phyloP scores from a whole-genome alignment of 768 basidiomycete genomes.

The Tricholomella constricta region DNA sequence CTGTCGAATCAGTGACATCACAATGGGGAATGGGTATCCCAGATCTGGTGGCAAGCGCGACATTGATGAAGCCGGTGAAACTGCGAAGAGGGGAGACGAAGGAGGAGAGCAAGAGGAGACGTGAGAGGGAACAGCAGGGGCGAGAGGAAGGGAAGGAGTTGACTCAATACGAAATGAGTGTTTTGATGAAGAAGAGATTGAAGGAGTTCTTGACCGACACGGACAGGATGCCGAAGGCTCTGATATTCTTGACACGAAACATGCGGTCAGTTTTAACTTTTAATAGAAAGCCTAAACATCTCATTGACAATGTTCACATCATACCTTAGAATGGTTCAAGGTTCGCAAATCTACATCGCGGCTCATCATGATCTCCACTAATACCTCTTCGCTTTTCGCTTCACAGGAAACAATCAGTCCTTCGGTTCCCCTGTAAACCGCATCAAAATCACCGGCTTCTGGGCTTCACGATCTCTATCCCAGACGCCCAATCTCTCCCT shows the following conservation, averaged over 20 bases:
- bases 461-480: conserved; percentile 71
- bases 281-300: neutral
- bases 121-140: conserved; percentile 19
- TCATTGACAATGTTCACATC: neutral
- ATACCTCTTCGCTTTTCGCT: neutral
- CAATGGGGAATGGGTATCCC: conserved; percentile 73
- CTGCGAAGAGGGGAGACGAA: conserved; percentile 29
- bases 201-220: conserved; percentile 71
- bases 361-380: conserved; percentile 27
- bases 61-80: conserved; percentile 63
- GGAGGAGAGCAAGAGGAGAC: conserved; percentile 19
- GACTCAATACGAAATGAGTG: conserved; percentile 69
- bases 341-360: conserved; percentile 21
- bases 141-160: conserved; percentile 34
- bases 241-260: conserved; percentile 76
- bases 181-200: conserved; percentile 66
- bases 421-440: conserved; percentile 88
- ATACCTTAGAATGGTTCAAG: conserved; percentile 55
- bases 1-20: conserved; percentile 50
- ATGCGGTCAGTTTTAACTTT: conserved; percentile 51
- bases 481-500: conserved; percentile 44
- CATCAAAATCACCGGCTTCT: conserved; percentile 85
- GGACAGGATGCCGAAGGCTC: conserved; percentile 75
- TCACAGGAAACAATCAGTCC: conserved; percentile 72
- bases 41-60: conserved; percentile 73